Percentiles rank a stretch among this genome's conserved stretches.
phyloP scores from a whole-genome alignment of 768 basidiomycete genomes.

The Infundibulicybe gibba region DNA sequence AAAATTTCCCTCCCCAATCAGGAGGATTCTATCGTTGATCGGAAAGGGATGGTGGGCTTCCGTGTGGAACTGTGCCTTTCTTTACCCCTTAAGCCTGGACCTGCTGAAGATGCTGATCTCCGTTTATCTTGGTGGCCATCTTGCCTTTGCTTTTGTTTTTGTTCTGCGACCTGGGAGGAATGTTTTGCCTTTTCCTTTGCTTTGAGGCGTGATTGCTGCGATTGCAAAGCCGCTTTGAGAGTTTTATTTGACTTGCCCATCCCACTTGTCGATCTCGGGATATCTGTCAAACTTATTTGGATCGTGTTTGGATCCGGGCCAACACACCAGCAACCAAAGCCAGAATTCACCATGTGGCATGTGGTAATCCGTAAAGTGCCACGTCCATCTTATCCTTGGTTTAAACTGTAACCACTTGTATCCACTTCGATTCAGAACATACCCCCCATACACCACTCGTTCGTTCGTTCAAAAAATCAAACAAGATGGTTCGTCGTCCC shows the following conservation, averaged over 20 bases:
- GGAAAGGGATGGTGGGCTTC: conserved; percentile 62
- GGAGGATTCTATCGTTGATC: conserved; percentile 58
- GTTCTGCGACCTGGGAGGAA: conserved; percentile 50
- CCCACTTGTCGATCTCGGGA: background rate
- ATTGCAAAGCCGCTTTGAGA: conserved; percentile 65
- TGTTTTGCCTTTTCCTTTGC: conserved; percentile 52
- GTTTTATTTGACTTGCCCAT: conserved; percentile 52
- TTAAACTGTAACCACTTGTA: conserved; percentile 5
- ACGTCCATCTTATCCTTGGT: conserved; percentile 12
- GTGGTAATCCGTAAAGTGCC: conserved; percentile 10
- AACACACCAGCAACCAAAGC: background rate
- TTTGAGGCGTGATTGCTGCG: conserved; percentile 65
- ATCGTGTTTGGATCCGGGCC: conserved; percentile 6
- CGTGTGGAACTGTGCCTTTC: conserved; percentile 29
- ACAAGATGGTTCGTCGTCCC: conserved; percentile 23
- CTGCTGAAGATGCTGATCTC: conserved; percentile 2
- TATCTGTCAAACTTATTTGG: too few relatives aligned
- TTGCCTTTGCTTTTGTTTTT: conserved; percentile 34
- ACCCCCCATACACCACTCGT: conserved; percentile 10
- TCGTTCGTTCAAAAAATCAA: conserved; percentile 5
- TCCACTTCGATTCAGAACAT: conserved; percentile 8
- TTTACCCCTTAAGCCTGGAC: conserved; percentile 35
- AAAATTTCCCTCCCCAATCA: conserved; percentile 95
- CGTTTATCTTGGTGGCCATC: conserved; percentile 9
- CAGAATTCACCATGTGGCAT: conserved; percentile 1